phyloP scores from a whole-genome alignment of 2,329 filamentous ascomycete species.

The Phialocephala sp. region DNA sequence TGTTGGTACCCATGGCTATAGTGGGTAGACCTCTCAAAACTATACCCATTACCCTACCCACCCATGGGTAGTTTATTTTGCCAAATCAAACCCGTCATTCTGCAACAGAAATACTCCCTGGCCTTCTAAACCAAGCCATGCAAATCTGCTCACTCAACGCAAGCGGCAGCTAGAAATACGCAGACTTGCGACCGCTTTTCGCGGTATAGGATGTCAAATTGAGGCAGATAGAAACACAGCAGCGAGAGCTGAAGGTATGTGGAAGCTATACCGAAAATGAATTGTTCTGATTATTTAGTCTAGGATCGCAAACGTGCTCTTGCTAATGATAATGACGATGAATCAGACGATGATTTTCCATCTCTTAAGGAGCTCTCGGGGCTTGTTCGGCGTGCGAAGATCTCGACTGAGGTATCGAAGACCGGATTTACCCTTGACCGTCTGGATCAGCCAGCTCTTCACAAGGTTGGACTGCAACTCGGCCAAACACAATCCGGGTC shows the following conservation, averaged over 20 bases:
- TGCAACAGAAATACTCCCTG: slow-evolving; percentile 23
- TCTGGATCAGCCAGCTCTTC: slow-evolving; percentile 23
- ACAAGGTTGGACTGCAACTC: slow-evolving; percentile 22
- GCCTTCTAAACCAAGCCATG: slow-evolving; percentile 20
- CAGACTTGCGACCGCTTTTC: slow-evolving; percentile 20
- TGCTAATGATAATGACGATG: slow-evolving; percentile 12
- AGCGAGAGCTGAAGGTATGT: slow-evolving; percentile 24
- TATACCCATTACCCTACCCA: too few species aligned
- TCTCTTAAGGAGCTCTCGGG: slow-evolving; percentile 21
- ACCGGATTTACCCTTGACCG: slow-evolving; percentile 20
- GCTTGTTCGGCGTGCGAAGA: slow-evolving; percentile 15
- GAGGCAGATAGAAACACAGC: slow-evolving; percentile 25
- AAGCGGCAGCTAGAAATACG: slow-evolving; percentile 24
- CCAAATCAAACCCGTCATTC: background rate
- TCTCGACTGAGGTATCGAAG: slow-evolving; percentile 21
- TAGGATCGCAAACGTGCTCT: slow-evolving; percentile 18
- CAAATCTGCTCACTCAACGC: slow-evolving; percentile 11
- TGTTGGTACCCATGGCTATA: too few species aligned
- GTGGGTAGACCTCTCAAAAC: too few species aligned
- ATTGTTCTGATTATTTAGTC: slow-evolving; percentile 15
- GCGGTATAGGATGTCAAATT: slow-evolving; percentile 26
- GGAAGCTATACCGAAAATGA: slow-evolving; percentile 22
- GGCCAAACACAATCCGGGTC: slow-evolving; percentile 15
- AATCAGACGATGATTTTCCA: slow-evolving; percentile 22
- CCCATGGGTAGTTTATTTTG: too few species aligned